Percentiles rank a stretch among this genome's conserved stretches.
These are phyloP conservation scores for Tuber indicum DNA, from an alignment of 495 filamentous ascomycete genomes.

Conservation along the genomic window DNA sequence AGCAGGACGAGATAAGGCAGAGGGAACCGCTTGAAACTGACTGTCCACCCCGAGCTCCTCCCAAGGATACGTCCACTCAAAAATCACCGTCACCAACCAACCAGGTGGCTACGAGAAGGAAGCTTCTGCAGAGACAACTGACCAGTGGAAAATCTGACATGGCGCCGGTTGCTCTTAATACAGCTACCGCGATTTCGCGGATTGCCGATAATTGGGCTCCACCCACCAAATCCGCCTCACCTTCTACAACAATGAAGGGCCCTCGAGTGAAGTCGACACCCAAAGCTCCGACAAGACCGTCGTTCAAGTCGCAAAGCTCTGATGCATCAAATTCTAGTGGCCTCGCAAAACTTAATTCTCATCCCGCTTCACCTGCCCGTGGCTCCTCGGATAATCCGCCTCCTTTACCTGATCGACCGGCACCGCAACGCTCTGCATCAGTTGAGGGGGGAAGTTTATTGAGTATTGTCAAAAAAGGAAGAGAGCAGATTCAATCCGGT, in stretches of 20 bases:
- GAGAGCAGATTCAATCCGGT: constrained; percentile 34
- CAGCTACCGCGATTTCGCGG: constrained; percentile 31
- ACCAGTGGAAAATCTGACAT: constrained; percentile 23
- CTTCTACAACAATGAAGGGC: constrained; percentile 14
- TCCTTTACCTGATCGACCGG: constrained; percentile 28
- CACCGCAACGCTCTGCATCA: constrained; percentile 36
- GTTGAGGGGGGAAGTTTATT: constrained; percentile 39
- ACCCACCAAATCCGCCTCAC: constrained; percentile 23
- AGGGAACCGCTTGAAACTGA: constrained; percentile 23
- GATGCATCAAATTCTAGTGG: constrained; percentile 21
- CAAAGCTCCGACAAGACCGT: constrained; percentile 28
- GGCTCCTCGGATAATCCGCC: constrained; percentile 25
- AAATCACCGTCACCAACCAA: background rate
- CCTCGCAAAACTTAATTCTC: constrained; percentile 23
- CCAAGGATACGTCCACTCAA: constrained; percentile 20
- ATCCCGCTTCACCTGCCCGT: constrained; percentile 30
- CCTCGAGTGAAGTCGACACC: constrained; percentile 23
- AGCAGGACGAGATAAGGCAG: constrained; percentile 32
- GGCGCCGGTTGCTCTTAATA: constrained; percentile 27
- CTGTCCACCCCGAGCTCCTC: constrained; percentile 28
- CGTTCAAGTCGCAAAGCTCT: constrained; percentile 30
- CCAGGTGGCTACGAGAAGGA: constrained; percentile 12
- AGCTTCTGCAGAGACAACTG: constrained; percentile 27
- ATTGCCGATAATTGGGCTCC: constrained; percentile 34
- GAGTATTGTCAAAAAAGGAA: constrained; percentile 39